Conservation (phyloP, 352 stramenopile species). For the Phytophthora tubulina region DNA sequence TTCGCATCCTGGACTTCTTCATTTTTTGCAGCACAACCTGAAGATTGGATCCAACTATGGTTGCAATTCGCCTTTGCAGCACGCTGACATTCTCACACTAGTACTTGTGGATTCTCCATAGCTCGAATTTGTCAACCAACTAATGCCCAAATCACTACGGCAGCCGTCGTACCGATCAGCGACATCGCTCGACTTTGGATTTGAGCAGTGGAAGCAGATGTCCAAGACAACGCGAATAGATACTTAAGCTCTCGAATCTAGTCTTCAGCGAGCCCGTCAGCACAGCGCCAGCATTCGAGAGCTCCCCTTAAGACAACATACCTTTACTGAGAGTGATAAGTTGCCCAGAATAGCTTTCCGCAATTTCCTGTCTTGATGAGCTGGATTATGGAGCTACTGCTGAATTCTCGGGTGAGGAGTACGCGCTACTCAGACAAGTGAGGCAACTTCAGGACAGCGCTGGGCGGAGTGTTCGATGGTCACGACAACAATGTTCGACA, state of each 20-base stretch:
- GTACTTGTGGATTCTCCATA: not conserved
- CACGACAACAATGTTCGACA: too few species aligned
- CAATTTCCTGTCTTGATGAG: too few species aligned
- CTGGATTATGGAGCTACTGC: slow-evolving; percentile 1
- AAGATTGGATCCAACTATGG: slow-evolving; percentile 2
- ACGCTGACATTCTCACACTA: not conserved
- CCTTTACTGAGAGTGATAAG: not conserved
- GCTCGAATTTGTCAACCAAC: slow-evolving; percentile 2
- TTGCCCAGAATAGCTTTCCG: not conserved
- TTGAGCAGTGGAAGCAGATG: slow-evolving; percentile 3
- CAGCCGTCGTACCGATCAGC: not conserved
- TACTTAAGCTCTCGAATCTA: not conserved
- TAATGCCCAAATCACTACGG: too few species aligned
- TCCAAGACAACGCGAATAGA: not conserved
- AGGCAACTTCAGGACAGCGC: too few species aligned
- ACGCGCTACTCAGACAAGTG: not conserved
- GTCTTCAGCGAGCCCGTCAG: not conserved
- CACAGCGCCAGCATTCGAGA: not conserved
- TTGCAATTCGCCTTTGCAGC: slow-evolving; percentile 1
- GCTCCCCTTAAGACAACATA: not conserved
- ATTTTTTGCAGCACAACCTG: slow-evolving; percentile 13
- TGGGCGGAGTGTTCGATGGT: too few species aligned
- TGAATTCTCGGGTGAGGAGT: not conserved
- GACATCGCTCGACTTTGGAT: slow-evolving; percentile 2
- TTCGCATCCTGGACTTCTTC: slow-evolving; percentile 6